A percentile compares a stretch with the other conserved stretches of the same genome.
phyloP scores from a whole-genome alignment of 2,329 filamentous ascomycete genomes.

The Chaetomium sp. region DNA sequence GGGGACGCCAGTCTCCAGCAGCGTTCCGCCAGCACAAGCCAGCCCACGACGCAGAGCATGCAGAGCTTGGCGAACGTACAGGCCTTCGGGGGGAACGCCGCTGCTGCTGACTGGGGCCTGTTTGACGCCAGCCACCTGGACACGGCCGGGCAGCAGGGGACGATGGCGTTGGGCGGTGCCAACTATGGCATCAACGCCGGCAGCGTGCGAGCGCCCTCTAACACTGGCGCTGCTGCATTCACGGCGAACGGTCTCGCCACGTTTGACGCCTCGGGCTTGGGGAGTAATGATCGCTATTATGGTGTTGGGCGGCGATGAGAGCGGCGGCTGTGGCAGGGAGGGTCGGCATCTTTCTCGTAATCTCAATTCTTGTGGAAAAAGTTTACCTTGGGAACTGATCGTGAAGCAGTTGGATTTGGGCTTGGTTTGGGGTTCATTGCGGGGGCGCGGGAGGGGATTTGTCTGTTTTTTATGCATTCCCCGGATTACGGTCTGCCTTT shows the following conservation, averaged over 20 bases:
- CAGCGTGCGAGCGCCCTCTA: conserved; percentile 35
- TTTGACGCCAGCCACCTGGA: conserved; percentile 40
- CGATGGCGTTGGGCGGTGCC: conserved; percentile 34
- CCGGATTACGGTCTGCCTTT: neutral
- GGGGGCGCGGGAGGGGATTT: too few species aligned
- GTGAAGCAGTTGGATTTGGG: neutral
- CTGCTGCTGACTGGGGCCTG: conserved; percentile 31
- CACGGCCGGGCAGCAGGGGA: conserved; percentile 30
- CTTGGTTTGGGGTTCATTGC: neutral
- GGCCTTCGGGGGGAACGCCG: conserved; percentile 27
- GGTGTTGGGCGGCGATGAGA: conserved; percentile 30
- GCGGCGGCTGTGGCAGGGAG: neutral
- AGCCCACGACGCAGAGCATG: conserved; percentile 29
- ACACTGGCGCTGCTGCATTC: conserved; percentile 33
- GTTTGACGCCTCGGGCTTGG: conserved; percentile 37
- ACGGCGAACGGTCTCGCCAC: conserved; percentile 30
- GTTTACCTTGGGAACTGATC: neutral
- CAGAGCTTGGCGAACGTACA: conserved; percentile 31
- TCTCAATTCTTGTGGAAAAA: neutral
- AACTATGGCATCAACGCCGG: conserved; percentile 36
- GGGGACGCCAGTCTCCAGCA: conserved; percentile 25
- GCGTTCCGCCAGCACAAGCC: conserved; percentile 27
- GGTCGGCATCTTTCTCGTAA: neutral
- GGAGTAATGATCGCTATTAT: conserved; percentile 33
- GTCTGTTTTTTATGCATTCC: neutral